Conservation (phyloP, 2,329 filamentous ascomycete species). For the Fusarium sp. region DNA sequence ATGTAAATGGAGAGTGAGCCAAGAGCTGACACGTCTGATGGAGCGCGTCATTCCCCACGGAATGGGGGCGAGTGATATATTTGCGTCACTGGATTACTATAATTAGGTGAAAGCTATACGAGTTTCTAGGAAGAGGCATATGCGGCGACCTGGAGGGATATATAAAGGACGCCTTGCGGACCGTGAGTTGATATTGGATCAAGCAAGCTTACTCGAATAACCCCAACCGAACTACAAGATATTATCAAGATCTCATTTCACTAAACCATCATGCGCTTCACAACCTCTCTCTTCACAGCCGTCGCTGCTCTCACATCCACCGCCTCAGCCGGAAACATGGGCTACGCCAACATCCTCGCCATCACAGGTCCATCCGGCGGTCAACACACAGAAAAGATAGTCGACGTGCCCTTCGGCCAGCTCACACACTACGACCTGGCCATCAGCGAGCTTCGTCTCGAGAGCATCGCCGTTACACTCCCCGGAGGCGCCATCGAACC, state of each 20-base stretch:
- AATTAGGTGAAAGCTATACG: background rate
- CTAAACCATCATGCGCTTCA: background rate
- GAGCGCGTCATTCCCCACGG: background rate
- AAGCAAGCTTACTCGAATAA: background rate
- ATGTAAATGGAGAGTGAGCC: background rate
- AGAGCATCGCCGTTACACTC: slow-evolving; percentile 15
- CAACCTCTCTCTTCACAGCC: background rate
- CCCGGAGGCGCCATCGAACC: slow-evolving; percentile 1
- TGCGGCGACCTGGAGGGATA: background rate
- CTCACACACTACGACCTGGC: background rate
- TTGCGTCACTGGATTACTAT: background rate
- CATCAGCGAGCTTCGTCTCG: background rate
- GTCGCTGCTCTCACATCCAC: background rate
- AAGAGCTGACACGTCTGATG: background rate
- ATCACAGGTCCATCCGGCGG: background rate
- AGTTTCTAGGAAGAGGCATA: background rate
- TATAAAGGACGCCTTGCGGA: background rate
- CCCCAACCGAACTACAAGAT: background rate
- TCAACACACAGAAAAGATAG: background rate
- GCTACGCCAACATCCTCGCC: background rate
- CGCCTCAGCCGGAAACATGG: background rate
- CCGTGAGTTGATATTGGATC: background rate
- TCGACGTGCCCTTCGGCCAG: background rate
- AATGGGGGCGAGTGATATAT: background rate
- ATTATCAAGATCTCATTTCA: background rate